phyloP scores from a whole-genome alignment of 2,329 filamentous ascomycete genomes.

The Clarireedia paspali region DNA sequence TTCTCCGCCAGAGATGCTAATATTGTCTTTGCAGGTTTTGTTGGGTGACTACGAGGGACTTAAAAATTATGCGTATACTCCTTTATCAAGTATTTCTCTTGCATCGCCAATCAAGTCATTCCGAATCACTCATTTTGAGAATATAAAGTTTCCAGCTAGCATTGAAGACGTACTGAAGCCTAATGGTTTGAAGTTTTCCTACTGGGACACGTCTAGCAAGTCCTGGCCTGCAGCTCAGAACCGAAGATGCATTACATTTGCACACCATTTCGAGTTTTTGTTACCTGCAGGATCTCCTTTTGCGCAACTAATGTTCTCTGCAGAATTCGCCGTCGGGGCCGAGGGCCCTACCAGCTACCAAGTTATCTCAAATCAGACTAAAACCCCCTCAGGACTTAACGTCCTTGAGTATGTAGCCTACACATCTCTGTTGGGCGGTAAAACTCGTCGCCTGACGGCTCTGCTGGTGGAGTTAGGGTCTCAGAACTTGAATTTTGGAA shows the following conservation, averaged over 20 bases:
- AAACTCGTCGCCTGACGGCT: constrained; percentile 37
- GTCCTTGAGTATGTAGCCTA: constrained; percentile 42
- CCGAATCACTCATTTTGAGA: constrained; percentile 23
- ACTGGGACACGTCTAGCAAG: constrained; percentile 25
- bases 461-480: constrained; percentile 43
- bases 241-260: constrained; percentile 24
- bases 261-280: constrained; percentile 25
- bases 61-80: background rate
- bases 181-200: constrained; percentile 24
- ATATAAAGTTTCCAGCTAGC: constrained; percentile 20
- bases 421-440: constrained; percentile 37
- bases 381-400: constrained; percentile 38
- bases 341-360: constrained; percentile 33
- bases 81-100: constrained; percentile 17
- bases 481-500: constrained; percentile 52
- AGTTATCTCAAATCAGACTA: constrained; percentile 36
- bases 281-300: constrained; percentile 30
- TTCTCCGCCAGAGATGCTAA: background rate
- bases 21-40: background rate
- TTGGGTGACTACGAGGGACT: background rate
- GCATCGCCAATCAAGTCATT: constrained; percentile 30
- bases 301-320: constrained; percentile 11
- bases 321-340: constrained; percentile 15
- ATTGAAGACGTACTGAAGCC: constrained; percentile 23
- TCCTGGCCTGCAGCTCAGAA: constrained; percentile 24